Base-by-base conservation (phyloP, 371 early-diverging fungal species). In the Haplosporangium sp. region DNA sequence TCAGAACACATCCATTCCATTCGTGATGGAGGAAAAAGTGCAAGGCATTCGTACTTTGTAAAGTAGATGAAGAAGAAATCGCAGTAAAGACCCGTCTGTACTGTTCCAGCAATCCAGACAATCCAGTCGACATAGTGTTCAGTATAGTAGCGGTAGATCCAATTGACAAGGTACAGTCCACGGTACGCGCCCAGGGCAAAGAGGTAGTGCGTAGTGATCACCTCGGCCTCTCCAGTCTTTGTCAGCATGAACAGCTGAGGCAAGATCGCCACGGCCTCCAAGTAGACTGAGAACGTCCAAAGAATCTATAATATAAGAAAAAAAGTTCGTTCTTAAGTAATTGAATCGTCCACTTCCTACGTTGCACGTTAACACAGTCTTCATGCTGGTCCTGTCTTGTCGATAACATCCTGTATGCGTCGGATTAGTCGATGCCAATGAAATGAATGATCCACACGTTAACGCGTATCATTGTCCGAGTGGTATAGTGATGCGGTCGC, bases 41-140 rank as follows among this genome's bases (percentile, higher is more conserved):
- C n/a, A 65, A 48, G 13, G 21, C 46, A 23, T 23, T 73, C 87
- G 85, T 86, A 94, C 94, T 89, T 93, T 67, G 92, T 93, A 69
- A 96, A 94, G 85, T 99, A 99, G 47, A 99, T 91, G 67, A 95
- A 96, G 86, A 99, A 99, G 82, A 99, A 99, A 84, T 99, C 99
- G 73, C 89, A 89, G 83, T 99, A 99, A 1, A 99, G 83, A 13
- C 91, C 93, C 0, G 99, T 98, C 83, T 99, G 99, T 21, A 99
- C 84, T 16, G 96, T 68, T 52, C 99, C 98, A 42, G 95, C 90
- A 61, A 96, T 86, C 87, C 89, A 89, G 47, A 87, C 85, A 61
- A 88, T 80, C 61, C 82, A 84, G 71, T 92, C 91, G 3, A 81
- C 72, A 62, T 92, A 83, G 48, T 81, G 82, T 66, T 96, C 96